phyloP scores from a whole-genome alignment of 2,329 filamentous ascomycete species.

The Talaromyces sp. region DNA sequence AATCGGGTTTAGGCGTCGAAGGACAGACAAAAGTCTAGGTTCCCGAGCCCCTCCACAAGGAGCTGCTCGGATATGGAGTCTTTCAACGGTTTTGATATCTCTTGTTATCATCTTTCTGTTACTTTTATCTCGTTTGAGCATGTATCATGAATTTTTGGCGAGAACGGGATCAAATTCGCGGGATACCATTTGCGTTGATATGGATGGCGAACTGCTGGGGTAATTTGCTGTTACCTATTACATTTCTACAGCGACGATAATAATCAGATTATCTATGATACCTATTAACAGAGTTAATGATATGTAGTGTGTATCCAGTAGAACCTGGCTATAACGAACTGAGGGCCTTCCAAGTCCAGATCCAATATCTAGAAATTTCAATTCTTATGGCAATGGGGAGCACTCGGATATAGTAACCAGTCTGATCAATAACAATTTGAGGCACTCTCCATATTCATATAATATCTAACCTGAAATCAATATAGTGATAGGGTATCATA shows the following conservation, averaged over 20 bases:
- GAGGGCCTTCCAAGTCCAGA: no score
- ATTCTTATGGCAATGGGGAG: no score
- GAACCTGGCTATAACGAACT: no score
- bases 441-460: no score
- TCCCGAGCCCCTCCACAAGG: neutral
- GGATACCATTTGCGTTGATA: constrained; percentile 19
- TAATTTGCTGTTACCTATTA: constrained; percentile 5
- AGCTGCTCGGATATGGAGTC: constrained; percentile 6
- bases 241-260: neutral
- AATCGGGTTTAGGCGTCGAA: constrained; percentile 13
- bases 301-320: neutral
- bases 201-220: constrained; percentile 14
- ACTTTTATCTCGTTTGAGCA: constrained; percentile 10
- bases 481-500: no score
- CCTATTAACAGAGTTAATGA: neutral
- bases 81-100: neutral
- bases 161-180: constrained; percentile 6
- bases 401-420: no score
- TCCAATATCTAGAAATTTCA: no score
- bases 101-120: constrained; percentile 20
- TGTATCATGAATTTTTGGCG: constrained; percentile 18
- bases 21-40: constrained; percentile 14
- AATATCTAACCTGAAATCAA: no score
- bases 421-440: no score
- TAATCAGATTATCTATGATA: constrained; percentile 2